Base-by-base conservation (phyloP, 202 grass and related monocot genomes). In the Zizania palustris region DNA sequence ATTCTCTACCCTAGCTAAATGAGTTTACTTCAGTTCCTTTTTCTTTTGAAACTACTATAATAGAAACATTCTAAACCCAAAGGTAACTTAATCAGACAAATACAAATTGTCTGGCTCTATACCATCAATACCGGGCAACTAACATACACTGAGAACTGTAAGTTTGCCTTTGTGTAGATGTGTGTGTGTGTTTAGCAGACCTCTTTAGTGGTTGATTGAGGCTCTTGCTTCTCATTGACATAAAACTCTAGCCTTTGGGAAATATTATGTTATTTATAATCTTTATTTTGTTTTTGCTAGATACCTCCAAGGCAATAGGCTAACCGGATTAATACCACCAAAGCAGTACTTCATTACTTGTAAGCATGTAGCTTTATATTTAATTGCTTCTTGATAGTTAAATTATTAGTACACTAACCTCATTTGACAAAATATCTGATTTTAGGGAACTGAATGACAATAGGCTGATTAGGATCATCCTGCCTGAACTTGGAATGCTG, bases 111-210 rank as follows among this genome's bases (percentile, higher is more conserved):
- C 85, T 66, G 91, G 88, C 4, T 37, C 90, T 11, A 86, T 97
- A 79, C 91, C 93, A 65, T 83, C 93, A 50, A 97, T 97, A 85
- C 71, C 93, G 43, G 93, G 91, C 72, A 97, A 97, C 70, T 97
- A 75, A 89, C 93, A 63, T 97, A 91, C 84, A 93, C 93, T 6
- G 93, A 97, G 70, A 97, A 74, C 51, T 97, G 93, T 97, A 91
- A 93, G 88, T 63, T 57, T 84, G 9, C n/a, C 71, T n/a, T 55
- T 19, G 6, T 55, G 51, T 54, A 16, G 4, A 0, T 42, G 40
- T 42, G 40, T 42, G 40, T 42, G 40, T 28, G 28, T 28, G 28
- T 28, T 16, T 73, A 8, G 7, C 5, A 18, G 35, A 78, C 82
- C 13, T 49, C 15, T 75, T 75, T 50, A 18, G 18, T 19, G 72